These are phyloP conservation scores for Thalassiosira mediterranea DNA, from an alignment of 352 stramenopile species.

Conservation along the genomic window DNA sequence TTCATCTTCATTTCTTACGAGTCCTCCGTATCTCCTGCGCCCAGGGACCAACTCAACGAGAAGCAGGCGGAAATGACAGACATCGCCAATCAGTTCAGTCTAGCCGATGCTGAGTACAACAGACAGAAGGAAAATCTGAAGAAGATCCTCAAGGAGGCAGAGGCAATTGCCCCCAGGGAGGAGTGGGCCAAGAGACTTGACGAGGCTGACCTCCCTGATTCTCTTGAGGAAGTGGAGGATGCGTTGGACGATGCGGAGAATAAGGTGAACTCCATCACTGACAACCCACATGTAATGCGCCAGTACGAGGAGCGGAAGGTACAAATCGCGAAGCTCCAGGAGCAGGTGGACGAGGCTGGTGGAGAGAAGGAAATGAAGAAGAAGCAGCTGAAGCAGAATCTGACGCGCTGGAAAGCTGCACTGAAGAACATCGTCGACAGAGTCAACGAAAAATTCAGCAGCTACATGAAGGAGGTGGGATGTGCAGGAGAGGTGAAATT, in stretches of 20 bases:
- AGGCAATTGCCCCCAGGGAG: constrained; percentile 59
- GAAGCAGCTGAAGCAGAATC: constrained; percentile 54
- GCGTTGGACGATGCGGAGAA: constrained; percentile 60
- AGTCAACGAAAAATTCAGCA: constrained; percentile 75
- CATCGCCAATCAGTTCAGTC: constrained; percentile 17
- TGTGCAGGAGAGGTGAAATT: constrained; percentile 78
- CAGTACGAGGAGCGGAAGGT: constrained; percentile 72
- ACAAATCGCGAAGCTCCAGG: constrained; percentile 64
- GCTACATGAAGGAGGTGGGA: constrained; percentile 81
- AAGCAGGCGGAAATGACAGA: constrained; percentile 33
- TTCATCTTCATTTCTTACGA: constrained; percentile 14
- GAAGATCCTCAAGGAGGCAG: constrained; percentile 45
- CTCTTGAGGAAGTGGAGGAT: constrained; percentile 55
- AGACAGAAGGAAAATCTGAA: constrained; percentile 33
- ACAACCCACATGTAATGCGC: constrained; percentile 71
- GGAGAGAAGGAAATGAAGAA: constrained; percentile 57
- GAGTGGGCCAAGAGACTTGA: constrained; percentile 65
- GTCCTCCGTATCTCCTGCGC: constrained; percentile 3
- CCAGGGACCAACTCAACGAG: constrained; percentile 37
- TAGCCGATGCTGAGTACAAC: constrained; percentile 36
- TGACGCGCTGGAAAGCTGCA: constrained; percentile 48
- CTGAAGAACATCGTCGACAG: constrained; percentile 63
- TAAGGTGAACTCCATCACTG: constrained; percentile 66
- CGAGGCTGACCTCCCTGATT: constrained; percentile 37
- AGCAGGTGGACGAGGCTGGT: constrained; percentile 63